These are phyloP conservation scores for Tetradesmus lagerheimii DNA, from an alignment of 139 green algal species.

Conservation along the genomic window DNA sequence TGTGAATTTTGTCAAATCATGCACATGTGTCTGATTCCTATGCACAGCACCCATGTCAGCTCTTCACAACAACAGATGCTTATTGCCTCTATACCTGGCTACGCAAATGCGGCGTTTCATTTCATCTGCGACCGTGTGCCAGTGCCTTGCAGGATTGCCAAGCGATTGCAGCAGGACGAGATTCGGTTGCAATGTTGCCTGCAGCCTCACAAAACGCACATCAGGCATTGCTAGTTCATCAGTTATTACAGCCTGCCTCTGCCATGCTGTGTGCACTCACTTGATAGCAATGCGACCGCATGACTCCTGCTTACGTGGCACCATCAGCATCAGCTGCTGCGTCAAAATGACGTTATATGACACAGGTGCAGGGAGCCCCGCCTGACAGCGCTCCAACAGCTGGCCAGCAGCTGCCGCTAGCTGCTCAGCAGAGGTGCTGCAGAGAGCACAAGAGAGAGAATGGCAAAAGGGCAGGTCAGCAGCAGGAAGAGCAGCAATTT, in stretches of 20 bases:
- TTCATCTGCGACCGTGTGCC: not conserved
- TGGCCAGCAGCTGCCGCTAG: not conserved
- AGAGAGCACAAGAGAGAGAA: not conserved
- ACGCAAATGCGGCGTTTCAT: too few relatives aligned
- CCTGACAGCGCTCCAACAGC: slow-evolving; percentile 13
- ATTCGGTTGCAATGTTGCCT: too few relatives aligned
- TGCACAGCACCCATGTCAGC: too few relatives aligned
- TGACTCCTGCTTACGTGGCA: slow-evolving; percentile 62
- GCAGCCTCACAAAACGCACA: too few relatives aligned
- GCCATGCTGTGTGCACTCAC: slow-evolving; percentile 17
- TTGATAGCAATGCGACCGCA: slow-evolving; percentile 73
- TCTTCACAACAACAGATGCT: too few relatives aligned
- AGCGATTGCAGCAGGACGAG: not conserved
- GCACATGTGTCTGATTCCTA: too few relatives aligned
- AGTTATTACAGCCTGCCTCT: not conserved
- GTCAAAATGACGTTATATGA: slow-evolving; percentile 75
- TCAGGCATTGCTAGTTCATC: too few relatives aligned
- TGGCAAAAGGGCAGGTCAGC: not conserved
- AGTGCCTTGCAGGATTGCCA: not conserved
- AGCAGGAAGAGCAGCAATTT: not conserved
- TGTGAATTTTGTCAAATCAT: too few relatives aligned
- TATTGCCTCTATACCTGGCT: not conserved
- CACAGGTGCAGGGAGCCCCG: not conserved
- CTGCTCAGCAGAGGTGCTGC: slow-evolving; percentile 10
- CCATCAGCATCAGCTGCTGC: slow-evolving; percentile 60